Evolutionary conservation across 2,329 filamentous ascomycete genomes (phyloP), one percentile per base, ranked within the genome.

Genomic region (Saccharata proteae): DNA sequence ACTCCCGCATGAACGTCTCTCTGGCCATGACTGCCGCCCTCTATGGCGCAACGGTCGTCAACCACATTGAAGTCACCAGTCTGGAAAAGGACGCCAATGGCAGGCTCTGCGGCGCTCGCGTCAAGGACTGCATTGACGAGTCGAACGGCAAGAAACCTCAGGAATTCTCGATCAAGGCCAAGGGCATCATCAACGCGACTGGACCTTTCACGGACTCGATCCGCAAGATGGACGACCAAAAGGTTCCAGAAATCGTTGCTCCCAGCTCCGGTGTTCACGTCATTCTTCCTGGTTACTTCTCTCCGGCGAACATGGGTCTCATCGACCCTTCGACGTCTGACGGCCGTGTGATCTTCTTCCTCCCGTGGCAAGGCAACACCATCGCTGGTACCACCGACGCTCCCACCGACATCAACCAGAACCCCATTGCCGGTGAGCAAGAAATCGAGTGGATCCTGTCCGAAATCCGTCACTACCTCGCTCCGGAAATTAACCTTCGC

Each of bases 291-390:
- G 83, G 83, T 28, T 92, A 90, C 62, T 90, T 80, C 64, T 81
- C 77, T 45, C 83, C 83, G 25, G 69, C 76, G 13, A 78, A 85
- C 49, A 90, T 92, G 82, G 84, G 84, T 38, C 66, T 92, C 23
- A 81, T 92, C 45, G 84, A 93, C 47, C 83, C 84, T 4, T 74
- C 75, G 23, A 90, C 84, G 2, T 92, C 83, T 2, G 84, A 92
- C 49, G 84, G 84, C 13, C 74, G 84, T 51, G 84, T 92, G 29
- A 88, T 92, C 49, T 92, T 92, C 71, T 92, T 93, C 67, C 67
- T 92, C 23, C 84, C 84, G 14, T 92, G 84, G 84, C 83, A 92
- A 60, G 83, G 83, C 29, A 90, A 90, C 59, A 92, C 83, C 10
- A 90, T 92, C 48, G 84, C 83, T 26, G 84, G 84, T 38, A 92